Conservation (phyloP, 257 asterid genomes). For the Henckelia pumila region DNA sequence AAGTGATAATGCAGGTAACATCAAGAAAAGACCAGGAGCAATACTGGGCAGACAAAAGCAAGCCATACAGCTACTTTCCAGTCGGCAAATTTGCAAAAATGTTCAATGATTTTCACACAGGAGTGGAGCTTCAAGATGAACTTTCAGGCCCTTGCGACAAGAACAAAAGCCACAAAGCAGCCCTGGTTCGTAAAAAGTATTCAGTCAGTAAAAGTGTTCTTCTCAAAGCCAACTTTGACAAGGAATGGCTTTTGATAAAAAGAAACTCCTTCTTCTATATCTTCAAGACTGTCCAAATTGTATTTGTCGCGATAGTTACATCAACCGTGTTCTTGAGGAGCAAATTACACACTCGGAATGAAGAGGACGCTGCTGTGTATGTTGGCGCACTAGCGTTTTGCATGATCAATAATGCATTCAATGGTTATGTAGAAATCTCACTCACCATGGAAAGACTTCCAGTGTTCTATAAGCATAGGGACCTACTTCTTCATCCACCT, state of each 20-base stretch:
- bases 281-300: constrained; percentile 63
- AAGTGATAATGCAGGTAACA: constrained; percentile 43
- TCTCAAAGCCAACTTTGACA: constrained; percentile 54
- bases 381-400: constrained; percentile 61
- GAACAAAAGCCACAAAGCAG: constrained; percentile 45
- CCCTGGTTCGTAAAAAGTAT: constrained; percentile 49
- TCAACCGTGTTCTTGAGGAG: constrained; percentile 68
- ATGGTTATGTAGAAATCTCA: constrained; percentile 61
- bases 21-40: constrained; percentile 73
- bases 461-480: constrained; percentile 66
- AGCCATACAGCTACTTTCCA: constrained; percentile 40
- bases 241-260: constrained; percentile 71
- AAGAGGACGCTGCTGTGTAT: constrained; percentile 45
- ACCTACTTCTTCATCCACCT: constrained; percentile 67
- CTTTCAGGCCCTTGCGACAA: constrained; percentile 50
- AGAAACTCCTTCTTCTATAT: constrained; percentile 62
- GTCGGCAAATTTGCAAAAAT: constrained; percentile 46
- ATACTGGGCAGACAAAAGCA: constrained; percentile 49
- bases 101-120: constrained; percentile 54
- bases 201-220: constrained; percentile 50
- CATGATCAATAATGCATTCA: constrained; percentile 56
- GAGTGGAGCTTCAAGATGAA: constrained; percentile 42
- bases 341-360: constrained; percentile 35
- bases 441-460: constrained; percentile 70
- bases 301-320: constrained; percentile 53